Conservation (phyloP, 1,139 yeast species). For the Candida sp. region DNA sequence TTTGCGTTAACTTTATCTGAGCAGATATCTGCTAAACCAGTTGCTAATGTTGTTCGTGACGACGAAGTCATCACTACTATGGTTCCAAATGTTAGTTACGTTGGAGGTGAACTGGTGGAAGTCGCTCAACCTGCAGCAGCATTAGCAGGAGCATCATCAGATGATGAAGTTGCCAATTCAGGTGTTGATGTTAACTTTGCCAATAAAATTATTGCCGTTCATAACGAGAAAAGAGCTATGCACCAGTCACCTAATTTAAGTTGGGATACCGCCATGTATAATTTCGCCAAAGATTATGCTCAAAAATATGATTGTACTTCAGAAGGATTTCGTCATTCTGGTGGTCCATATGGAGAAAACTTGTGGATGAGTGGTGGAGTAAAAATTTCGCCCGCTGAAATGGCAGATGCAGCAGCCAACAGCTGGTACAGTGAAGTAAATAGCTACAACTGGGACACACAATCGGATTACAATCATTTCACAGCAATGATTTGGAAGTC, state of each 20-base stretch:
- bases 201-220: conserved; percentile 32
- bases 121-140: conserved; percentile 7
- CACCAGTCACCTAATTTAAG: conserved; percentile 58
- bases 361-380: conserved; percentile 59
- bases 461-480: conserved; percentile 57
- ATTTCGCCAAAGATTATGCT: conserved; percentile 68
- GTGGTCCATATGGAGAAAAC: conserved; percentile 84
- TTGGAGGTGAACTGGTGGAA: too few species aligned
- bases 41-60: neutral
- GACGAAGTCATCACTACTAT: neutral
- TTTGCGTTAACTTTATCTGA: neutral
- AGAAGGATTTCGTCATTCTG: conserved; percentile 66
- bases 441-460: conserved; percentile 47
- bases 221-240: conserved; percentile 64
- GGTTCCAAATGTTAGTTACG: neutral
- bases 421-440: conserved; percentile 84
- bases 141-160: conserved; percentile 5
- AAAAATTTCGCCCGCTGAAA: conserved; percentile 20
- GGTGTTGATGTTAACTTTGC: conserved; percentile 9
- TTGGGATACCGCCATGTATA: conserved; percentile 63
- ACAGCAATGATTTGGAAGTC: conserved; percentile 84
- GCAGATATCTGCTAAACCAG: neutral
- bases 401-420: conserved; percentile 54
- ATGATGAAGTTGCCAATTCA: conserved; percentile 2
- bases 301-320: conserved; percentile 60